Evolutionary conservation across 2,329 filamentous ascomycete species (phyloP).

Genomic region (Byssochlamys sp.): DNA sequence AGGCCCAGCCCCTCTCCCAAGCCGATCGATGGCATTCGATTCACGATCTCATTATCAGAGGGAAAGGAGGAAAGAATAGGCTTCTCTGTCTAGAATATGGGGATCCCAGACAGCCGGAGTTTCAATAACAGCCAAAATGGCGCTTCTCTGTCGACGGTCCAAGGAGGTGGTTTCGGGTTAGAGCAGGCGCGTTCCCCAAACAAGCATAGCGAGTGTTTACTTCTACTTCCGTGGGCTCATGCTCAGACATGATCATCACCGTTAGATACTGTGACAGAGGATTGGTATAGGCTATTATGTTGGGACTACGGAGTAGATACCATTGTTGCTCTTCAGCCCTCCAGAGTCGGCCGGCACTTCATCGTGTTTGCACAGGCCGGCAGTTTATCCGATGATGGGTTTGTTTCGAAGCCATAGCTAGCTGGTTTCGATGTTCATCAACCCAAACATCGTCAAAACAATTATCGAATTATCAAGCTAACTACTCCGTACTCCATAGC

Average conservation of each 20-base stretch:
- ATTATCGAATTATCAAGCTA: neutral
- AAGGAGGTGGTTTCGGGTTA: neutral
- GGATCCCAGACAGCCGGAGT: neutral
- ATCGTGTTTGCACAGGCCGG: neutral
- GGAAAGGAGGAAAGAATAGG: neutral
- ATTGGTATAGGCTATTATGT: neutral
- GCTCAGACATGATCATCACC: neutral
- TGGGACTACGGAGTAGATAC: neutral
- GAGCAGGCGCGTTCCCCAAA: neutral
- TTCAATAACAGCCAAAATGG: neutral
- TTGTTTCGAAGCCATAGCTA: neutral
- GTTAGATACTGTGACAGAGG: neutral
- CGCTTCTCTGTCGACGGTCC: neutral
- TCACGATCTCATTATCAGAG: neutral
- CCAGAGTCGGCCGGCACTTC: neutral
- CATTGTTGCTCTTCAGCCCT: neutral
- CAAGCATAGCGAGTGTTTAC: neutral
- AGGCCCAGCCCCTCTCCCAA: neutral
- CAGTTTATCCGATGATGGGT: neutral
- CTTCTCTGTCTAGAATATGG: neutral
- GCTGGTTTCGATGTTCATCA: neutral
- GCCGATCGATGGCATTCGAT: neutral
- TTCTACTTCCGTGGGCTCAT: neutral
- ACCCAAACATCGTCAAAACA: neutral
- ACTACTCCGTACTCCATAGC: neutral